phyloP scores from a whole-genome alignment of 345 rosid species.

The Moricandia arvensis region DNA sequence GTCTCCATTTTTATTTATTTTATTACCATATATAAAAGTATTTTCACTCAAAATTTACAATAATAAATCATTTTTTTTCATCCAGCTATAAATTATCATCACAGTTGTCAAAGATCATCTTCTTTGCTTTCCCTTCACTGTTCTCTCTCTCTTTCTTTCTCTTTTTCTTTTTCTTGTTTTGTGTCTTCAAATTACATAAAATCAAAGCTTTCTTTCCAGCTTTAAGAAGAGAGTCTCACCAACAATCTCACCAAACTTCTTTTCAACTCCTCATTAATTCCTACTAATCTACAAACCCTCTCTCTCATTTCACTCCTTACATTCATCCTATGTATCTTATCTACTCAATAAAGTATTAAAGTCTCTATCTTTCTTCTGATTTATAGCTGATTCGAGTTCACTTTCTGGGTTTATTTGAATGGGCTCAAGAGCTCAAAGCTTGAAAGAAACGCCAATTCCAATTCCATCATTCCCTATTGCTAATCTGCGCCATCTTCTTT shows the following conservation, averaged over 20 bases:
- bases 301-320: not conserved
- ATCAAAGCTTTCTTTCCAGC: slow-evolving; percentile 75
- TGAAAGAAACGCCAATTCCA: slow-evolving; percentile 22
- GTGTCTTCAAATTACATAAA: no score
- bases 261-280: slow-evolving; percentile 5
- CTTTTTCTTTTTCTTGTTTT: slow-evolving; percentile 30
- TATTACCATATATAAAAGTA: not conserved
- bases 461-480: slow-evolving; percentile 47
- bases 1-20: not conserved
- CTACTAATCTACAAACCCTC: slow-evolving; percentile 21
- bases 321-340: not conserved
- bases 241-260: slow-evolving; percentile 50
- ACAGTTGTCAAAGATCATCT: slow-evolving; percentile 29
- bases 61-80: not conserved
- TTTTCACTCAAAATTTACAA: not conserved
- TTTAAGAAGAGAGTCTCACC: slow-evolving; percentile 55
- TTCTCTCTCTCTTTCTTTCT: slow-evolving; percentile 29
- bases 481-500: not conserved
- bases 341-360: slow-evolving; percentile 11
- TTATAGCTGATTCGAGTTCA: not conserved
- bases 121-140: slow-evolving; percentile 55
- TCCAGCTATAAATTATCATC: slow-evolving; percentile 48
- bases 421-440: slow-evolving; percentile 13
- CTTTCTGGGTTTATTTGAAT: slow-evolving; percentile 5
- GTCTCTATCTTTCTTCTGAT: slow-evolving; percentile 38